A percentile compares a stretch with the other conserved stretches of the same genome.
These are phyloP conservation scores for Spinellus fusiger DNA, from an alignment of 192 early-diverging fungal species.

Conservation along the genomic window DNA sequence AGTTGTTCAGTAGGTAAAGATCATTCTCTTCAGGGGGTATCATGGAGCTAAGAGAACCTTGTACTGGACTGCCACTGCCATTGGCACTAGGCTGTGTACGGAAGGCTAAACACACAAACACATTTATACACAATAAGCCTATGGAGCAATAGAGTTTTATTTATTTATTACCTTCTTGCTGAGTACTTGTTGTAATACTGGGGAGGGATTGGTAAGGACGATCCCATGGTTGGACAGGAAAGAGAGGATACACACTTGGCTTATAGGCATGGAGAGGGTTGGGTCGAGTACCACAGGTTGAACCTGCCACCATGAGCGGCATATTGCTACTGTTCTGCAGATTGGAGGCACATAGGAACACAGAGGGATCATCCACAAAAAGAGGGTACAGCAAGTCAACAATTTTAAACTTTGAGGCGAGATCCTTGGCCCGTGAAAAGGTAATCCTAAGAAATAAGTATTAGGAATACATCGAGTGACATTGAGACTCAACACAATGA, in stretches of 20 bases:
- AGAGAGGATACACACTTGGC: background rate
- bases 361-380: constrained; percentile 63
- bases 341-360: constrained; percentile 41
- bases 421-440: constrained; percentile 53
- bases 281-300: background rate
- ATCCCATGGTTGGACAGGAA: constrained; percentile 17
- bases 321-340: background rate
- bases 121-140: background rate
- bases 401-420: constrained; percentile 67
- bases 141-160: background rate
- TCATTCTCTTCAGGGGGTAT: constrained; percentile 9
- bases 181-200: constrained; percentile 2
- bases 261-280: background rate
- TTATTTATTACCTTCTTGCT: constrained; percentile 11
- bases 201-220: constrained; percentile 16
- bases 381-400: constrained; percentile 65
- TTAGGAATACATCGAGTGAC: background rate
- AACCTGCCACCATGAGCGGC: background rate
- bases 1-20: constrained; percentile 17
- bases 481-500: background rate
- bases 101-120: background rate
- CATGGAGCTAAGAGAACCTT: background rate
- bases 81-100: background rate
- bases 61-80: constrained; percentile 23
- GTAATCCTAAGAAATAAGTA: constrained; percentile 42